Percentiles rank a stretch among this genome's conserved stretches.
Conservation (phyloP, 306 rosid species). For the Castanea mollissima region DNA sequence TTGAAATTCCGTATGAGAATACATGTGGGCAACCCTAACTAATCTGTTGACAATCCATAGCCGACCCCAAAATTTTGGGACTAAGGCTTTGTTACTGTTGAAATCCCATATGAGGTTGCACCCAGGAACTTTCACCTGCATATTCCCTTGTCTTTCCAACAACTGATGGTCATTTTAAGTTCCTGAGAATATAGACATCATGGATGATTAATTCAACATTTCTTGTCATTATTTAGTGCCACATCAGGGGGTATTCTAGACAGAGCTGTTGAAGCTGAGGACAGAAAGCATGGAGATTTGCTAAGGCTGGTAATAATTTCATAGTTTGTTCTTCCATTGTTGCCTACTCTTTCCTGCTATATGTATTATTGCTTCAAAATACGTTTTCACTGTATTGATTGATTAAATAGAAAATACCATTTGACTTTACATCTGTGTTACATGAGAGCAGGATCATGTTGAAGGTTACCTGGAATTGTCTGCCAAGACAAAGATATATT, state of each 20-base stretch:
- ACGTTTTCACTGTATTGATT: constrained; percentile 7
- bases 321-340: constrained; percentile 13
- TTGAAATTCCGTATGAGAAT: neutral
- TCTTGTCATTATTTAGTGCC: constrained; percentile 56
- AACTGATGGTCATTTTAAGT: neutral
- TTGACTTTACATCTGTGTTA: constrained; percentile 15
- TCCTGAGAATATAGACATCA: neutral
- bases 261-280: constrained; percentile 98
- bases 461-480: constrained; percentile 99
- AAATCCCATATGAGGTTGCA: neutral
- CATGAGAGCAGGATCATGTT: constrained; percentile 70
- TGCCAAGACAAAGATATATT: constrained; percentile 89
- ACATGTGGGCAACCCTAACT: too few relatives aligned
- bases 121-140: neutral
- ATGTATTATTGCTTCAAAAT: neutral
- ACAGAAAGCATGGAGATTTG: constrained; percentile 89
- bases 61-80: too few relatives aligned
- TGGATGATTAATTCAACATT: constrained; percentile 11
- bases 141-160: neutral
- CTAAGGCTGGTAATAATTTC: constrained; percentile 76
- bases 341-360: neutral
- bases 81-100: too few relatives aligned
- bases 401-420: neutral
- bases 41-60: too few relatives aligned
- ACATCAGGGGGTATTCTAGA: constrained; percentile 97